phyloP scores from a whole-genome alignment of 2,329 filamentous ascomycete genomes.

The Penicillium sp. region DNA sequence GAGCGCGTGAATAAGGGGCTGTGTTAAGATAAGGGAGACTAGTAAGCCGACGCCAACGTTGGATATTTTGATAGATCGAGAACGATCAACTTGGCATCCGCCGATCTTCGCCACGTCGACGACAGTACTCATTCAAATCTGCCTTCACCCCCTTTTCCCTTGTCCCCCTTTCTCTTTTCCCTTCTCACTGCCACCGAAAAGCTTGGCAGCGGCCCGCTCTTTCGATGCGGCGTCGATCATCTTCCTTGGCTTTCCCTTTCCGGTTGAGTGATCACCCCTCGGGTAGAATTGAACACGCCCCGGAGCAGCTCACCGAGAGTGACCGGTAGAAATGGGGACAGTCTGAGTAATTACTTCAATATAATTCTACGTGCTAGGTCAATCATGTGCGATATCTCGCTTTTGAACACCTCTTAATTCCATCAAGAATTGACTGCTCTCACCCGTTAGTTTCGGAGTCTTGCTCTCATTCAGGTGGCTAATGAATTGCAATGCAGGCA shows the following conservation, averaged over 20 bases:
- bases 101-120: not conserved
- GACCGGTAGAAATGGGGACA: no score
- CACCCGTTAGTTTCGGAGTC: no score
- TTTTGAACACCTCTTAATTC: no score
- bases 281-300: no score
- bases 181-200: constrained; percentile 26
- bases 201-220: constrained; percentile 33
- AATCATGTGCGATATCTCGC: no score
- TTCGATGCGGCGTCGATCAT: constrained; percentile 32
- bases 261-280: no score
- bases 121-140: no score
- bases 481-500: no score
- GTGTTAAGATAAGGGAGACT: not conserved
- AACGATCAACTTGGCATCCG: not conserved
- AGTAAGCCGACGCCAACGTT: not conserved
- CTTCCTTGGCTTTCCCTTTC: constrained; percentile 21
- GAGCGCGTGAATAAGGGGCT: not conserved
- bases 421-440: no score
- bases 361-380: no score
- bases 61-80: not conserved
- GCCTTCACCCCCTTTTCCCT: not conserved
- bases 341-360: no score
- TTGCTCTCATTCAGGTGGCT: no score
- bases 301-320: not conserved
- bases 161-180: not conserved